Conservation (phyloP, 1,139 yeast species). For the Pichia cactophila region DNA sequence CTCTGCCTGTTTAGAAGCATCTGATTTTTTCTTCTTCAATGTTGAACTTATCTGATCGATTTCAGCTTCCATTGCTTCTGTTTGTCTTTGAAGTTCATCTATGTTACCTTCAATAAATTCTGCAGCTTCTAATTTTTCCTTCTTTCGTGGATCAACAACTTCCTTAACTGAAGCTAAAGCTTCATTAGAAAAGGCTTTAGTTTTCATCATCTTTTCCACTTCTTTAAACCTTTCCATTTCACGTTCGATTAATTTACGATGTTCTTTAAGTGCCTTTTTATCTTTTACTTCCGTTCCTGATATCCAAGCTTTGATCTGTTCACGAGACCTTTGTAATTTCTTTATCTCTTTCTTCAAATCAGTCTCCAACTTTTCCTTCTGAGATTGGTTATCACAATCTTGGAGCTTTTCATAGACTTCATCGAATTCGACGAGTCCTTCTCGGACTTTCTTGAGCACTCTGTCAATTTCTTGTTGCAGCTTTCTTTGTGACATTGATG, state of each 20-base stretch:
- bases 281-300: constrained; percentile 90
- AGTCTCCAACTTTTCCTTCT: constrained; percentile 47
- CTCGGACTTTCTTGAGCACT: constrained; percentile 87
- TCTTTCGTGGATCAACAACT: constrained; percentile 68
- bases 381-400: constrained; percentile 75
- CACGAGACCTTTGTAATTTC: constrained; percentile 27
- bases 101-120: constrained; percentile 66
- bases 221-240: constrained; percentile 98
- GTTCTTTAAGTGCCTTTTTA: constrained; percentile 71
- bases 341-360: constrained; percentile 1
- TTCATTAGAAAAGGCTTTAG: constrained; percentile 92
- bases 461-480: constrained; percentile 71
- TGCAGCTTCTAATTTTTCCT: constrained; percentile 69
- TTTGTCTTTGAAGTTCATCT: constrained; percentile 79
- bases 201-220: constrained; percentile 88
- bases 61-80: constrained; percentile 72
- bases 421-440: constrained; percentile 87
- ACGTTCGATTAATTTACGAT: constrained; percentile 74
- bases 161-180: constrained; percentile 83
- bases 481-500: not conserved
- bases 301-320: constrained; percentile 93
- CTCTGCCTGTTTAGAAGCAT: constrained; percentile 42
- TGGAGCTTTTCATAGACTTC: constrained; percentile 80
- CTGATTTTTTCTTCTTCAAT: constrained; percentile 47
- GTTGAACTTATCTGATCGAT: constrained; percentile 51